These are phyloP conservation scores for Xerocomus spinulosus DNA, from an alignment of 768 basidiomycete species.

Conservation along the genomic window DNA sequence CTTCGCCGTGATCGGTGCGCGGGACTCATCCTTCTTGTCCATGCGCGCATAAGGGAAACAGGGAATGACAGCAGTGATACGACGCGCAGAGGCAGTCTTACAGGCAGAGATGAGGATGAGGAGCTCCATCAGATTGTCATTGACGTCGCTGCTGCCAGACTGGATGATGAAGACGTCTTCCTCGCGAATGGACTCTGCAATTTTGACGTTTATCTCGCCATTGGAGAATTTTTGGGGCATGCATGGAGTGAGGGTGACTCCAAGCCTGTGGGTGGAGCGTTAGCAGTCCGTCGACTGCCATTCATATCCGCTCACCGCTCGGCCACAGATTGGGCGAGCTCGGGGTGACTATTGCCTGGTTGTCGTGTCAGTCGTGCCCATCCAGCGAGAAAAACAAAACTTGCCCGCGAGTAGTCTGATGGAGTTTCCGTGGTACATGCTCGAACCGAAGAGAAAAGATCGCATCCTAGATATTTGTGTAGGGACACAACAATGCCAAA, in stretches of 20 bases:
- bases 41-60: constrained; percentile 96
- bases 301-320: constrained; percentile 88
- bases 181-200: constrained; percentile 92
- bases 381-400: constrained; percentile 22
- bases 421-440: constrained; percentile 80
- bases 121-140: constrained; percentile 97
- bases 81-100: constrained; percentile 90
- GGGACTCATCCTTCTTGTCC: constrained; percentile 96
- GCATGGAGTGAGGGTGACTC: constrained; percentile 79
- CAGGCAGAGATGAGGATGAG: constrained; percentile 98
- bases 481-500: constrained; percentile 26
- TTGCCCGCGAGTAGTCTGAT: constrained; percentile 70
- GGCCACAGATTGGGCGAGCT: constrained; percentile 92
- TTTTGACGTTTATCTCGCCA: constrained; percentile 93
- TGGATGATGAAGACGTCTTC: constrained; percentile 99
- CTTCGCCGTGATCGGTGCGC: constrained; percentile 97
- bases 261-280: constrained; percentile 67
- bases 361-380: constrained; percentile 10
- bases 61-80: constrained; percentile 96
- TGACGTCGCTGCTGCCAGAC: constrained; percentile 82
- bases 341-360: constrained; percentile 96
- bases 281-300: constrained; percentile 45
- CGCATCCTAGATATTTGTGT: constrained; percentile 8
- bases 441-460: constrained; percentile 8
- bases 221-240: constrained; percentile 90